These are phyloP conservation scores for Triangularia setosa DNA, from an alignment of 2,329 filamentous ascomycete genomes.

Conservation along the genomic window DNA sequence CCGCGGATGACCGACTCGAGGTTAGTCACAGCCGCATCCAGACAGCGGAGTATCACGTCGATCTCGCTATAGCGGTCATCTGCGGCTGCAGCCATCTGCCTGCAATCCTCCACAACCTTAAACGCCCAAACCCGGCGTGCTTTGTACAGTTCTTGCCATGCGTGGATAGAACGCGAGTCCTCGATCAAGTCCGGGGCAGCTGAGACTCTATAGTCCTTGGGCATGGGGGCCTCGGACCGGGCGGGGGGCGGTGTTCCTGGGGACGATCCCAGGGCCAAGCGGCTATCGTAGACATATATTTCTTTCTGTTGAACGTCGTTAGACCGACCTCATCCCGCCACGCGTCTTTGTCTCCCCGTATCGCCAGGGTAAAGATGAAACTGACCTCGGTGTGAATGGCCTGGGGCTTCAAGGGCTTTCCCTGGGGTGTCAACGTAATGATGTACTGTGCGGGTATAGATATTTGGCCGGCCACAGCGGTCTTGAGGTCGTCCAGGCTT, in stretches of 20 bases:
- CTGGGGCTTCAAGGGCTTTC: conserved; percentile 78
- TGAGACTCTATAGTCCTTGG: conserved; percentile 54
- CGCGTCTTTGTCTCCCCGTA: neutral
- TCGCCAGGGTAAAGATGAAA: conserved; percentile 6
- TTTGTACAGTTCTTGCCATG: conserved; percentile 87
- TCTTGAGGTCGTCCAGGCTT: conserved; percentile 79
- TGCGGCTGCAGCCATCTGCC: conserved; percentile 57
- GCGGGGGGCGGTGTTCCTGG: conserved; percentile 40
- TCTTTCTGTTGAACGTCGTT: conserved; percentile 57
- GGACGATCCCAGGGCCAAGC: conserved; percentile 59
- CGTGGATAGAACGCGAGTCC: conserved; percentile 72
- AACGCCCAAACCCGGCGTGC: conserved; percentile 76
- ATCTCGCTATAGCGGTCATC: conserved; percentile 68
- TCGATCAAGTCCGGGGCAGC: conserved; percentile 77
- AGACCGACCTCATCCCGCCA: conserved; percentile 4
- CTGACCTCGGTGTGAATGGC: conserved; percentile 74
- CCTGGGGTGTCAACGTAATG: conserved; percentile 80
- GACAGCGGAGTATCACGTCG: conserved; percentile 71
- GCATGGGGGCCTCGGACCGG: conserved; percentile 46
- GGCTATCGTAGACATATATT: conserved; percentile 88
- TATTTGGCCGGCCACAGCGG: conserved; percentile 72
- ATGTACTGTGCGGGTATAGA: conserved; percentile 73
- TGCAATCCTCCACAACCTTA: conserved; percentile 65
- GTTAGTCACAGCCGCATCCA: conserved; percentile 83
- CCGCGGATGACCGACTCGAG: conserved; percentile 69